Conservation (phyloP, 23 red algal genomes). For the Gracilariopsis chorda region DNA sequence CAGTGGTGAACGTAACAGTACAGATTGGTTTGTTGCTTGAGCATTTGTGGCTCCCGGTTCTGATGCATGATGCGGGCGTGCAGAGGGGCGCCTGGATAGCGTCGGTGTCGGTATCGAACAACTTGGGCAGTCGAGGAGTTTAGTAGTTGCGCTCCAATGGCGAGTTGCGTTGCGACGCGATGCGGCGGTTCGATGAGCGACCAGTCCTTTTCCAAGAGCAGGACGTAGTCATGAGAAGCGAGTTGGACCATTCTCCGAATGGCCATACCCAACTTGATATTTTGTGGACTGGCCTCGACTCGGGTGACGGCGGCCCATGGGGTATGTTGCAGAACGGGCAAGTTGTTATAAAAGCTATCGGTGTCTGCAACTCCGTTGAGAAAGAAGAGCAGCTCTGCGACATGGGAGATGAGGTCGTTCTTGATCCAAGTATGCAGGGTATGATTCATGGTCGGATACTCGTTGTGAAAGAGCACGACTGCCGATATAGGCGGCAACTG, state of each 20-base stretch:
- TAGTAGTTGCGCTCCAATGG: not conserved
- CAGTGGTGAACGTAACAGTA: slow-evolving; percentile 67
- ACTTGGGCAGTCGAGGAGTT: slow-evolving; percentile 15
- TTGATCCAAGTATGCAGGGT: slow-evolving; percentile 35
- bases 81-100: slow-evolving; percentile 31
- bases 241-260: slow-evolving; percentile 41
- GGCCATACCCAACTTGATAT: slow-evolving; percentile 25
- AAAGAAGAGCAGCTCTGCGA: slow-evolving; percentile 27
- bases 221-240: slow-evolving; percentile 14
- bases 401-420: slow-evolving; percentile 17
- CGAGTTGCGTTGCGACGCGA: not conserved
- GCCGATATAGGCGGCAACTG: not conserved
- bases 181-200: slow-evolving; percentile 18
- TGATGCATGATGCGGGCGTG: slow-evolving; percentile 66
- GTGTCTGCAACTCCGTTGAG: slow-evolving; percentile 12
- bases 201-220: slow-evolving; percentile 65
- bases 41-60: slow-evolving; percentile 36
- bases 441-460: slow-evolving; percentile 32
- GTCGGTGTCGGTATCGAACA: slow-evolving; percentile 44
- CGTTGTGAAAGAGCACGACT: slow-evolving; percentile 49
- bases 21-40: slow-evolving; percentile 40
- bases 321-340: not conserved
- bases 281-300: not conserved
- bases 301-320: not conserved
- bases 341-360: not conserved